These are phyloP conservation scores for Apodospora peruviana DNA, from an alignment of 495 filamentous ascomycete genomes.

Conservation along the genomic window DNA sequence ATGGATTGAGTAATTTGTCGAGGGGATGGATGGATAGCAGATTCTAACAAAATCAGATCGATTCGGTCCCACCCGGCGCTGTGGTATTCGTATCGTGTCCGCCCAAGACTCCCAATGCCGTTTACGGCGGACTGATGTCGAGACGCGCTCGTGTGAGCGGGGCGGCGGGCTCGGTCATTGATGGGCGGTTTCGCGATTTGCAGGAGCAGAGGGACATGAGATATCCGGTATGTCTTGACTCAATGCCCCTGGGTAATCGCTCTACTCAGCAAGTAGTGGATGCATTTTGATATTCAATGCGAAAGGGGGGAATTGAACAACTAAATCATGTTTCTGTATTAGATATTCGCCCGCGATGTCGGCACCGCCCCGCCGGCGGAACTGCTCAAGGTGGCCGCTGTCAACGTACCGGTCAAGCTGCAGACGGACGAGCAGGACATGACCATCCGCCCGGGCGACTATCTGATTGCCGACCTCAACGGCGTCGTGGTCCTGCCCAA, in stretches of 20 bases:
- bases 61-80: constrained; percentile 43
- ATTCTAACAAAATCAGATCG: constrained; percentile 36
- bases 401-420: constrained; percentile 35
- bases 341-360: constrained; percentile 49
- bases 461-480: constrained; percentile 51
- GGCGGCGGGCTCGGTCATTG: constrained; percentile 45
- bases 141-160: constrained; percentile 44
- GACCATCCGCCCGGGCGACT: constrained; percentile 50
- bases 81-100: constrained; percentile 55
- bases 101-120: constrained; percentile 45
- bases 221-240: constrained; percentile 31
- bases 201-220: constrained; percentile 52
- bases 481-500: constrained; percentile 47
- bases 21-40: no score
- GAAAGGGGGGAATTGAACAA: constrained; percentile 1
- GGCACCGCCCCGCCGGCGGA: constrained; percentile 47
- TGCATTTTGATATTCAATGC: not conserved
- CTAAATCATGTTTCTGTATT: not conserved
- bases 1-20: no score
- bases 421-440: constrained; percentile 40
- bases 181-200: constrained; percentile 54
- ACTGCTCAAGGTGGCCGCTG: constrained; percentile 37
- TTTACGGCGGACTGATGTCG: constrained; percentile 57
- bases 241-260: not conserved
- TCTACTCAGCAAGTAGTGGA: not conserved